Conservation (phyloP, 352 stramenopile species). For the Globisporangium lucens region DNA sequence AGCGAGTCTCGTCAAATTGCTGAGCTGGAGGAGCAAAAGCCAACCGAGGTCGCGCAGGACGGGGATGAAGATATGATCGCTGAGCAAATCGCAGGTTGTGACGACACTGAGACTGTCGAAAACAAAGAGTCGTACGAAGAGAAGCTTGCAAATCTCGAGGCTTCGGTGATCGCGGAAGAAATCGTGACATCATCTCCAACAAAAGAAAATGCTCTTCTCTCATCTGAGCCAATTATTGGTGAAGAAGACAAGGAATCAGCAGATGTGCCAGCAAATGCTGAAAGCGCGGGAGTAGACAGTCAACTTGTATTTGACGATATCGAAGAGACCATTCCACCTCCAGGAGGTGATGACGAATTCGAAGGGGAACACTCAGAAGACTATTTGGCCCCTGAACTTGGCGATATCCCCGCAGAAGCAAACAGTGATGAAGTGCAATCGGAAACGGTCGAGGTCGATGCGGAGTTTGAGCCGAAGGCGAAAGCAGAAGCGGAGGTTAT, state of each 20-base stretch:
- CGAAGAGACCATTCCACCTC: not conserved
- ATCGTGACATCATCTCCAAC: slow-evolving; percentile 13
- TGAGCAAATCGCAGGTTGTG: slow-evolving; percentile 9
- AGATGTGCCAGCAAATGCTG: not conserved
- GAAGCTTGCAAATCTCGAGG: slow-evolving; percentile 4
- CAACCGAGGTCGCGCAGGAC: not conserved
- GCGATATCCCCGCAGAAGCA: not conserved
- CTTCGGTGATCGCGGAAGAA: slow-evolving; percentile 14
- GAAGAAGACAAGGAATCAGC: not conserved
- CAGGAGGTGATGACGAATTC: not conserved
- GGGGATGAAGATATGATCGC: slow-evolving; percentile 15
- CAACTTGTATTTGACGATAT: slow-evolving; percentile 1
- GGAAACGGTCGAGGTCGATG: not conserved
- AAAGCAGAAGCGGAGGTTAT: not conserved
- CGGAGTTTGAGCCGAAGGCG: not conserved
- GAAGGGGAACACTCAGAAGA: not conserved
- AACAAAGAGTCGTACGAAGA: not conserved
- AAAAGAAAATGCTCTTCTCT: not conserved
- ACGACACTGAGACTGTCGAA: not conserved
- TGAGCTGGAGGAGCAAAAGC: not conserved
- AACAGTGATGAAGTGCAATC: not conserved
- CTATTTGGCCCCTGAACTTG: not conserved
- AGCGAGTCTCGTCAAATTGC: not conserved
- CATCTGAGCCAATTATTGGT: not conserved
- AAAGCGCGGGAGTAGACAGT: not conserved